Evolutionary conservation across 139 green algal genomes (phyloP).

Genomic region (Micromonas commoda): DNA sequence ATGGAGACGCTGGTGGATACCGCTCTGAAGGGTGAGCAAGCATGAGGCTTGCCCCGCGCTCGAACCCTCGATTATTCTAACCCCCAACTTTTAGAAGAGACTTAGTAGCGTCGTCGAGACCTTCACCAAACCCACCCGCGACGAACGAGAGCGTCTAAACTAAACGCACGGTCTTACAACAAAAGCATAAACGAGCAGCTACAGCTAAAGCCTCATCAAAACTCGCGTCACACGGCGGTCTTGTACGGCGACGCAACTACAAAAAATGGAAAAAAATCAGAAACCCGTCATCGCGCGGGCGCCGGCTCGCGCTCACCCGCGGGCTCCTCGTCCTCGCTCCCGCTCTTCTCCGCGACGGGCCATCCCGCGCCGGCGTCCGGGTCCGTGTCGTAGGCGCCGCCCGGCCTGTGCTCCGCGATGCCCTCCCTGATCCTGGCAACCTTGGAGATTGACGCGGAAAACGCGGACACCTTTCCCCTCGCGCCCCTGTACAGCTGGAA

Average conservation of each 20-base stretch:
- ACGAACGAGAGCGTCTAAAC: no score
- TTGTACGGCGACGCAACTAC: not conserved
- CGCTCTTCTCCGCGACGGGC: no score
- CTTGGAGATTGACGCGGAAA: conserved; percentile 67
- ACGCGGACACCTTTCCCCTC: conserved; percentile 62
- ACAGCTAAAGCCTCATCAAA: not conserved
- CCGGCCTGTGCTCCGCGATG: not conserved
- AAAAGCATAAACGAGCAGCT: not conserved
- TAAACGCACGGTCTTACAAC: conserved; percentile 32
- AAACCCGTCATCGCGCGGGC: no score
- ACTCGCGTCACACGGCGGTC: not conserved
- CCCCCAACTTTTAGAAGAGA: no score
- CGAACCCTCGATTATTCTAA: no score
- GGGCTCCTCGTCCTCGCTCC: no score
- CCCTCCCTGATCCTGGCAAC: not conserved
- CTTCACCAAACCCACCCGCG: no score
- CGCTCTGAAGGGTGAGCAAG: no score
- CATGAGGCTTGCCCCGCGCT: no score
- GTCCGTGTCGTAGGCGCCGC: not conserved
- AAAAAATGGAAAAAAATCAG: not conserved
- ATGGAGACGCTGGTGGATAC: conserved; percentile 35
- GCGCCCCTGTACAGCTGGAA: conserved; percentile 90
- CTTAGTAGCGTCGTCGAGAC: not conserved
- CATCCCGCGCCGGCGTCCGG: not conserved
- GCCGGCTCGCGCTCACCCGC: no score